Percentiles rank a stretch among this genome's conserved stretches.
These are phyloP conservation scores for Phialocephala subalpina DNA, from an alignment of 2,329 filamentous ascomycete genomes.

Conservation along the genomic window DNA sequence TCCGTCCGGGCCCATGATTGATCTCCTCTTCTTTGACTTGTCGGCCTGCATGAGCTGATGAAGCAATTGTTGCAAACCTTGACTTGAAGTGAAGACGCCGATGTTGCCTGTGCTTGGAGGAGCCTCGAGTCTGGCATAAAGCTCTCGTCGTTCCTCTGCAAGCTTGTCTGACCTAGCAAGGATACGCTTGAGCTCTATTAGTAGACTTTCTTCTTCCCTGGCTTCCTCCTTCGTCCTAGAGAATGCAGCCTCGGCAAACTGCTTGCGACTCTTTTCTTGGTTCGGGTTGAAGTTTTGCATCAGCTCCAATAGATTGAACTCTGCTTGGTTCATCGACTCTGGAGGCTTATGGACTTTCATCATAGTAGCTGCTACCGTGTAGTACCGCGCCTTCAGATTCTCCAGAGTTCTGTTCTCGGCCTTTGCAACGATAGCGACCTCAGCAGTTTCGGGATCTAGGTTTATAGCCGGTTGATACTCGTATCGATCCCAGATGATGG, in stretches of 20 bases:
- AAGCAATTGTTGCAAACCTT: conserved; percentile 80
- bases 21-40: conserved; percentile 83
- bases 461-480: conserved; percentile 66
- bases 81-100: conserved; percentile 79
- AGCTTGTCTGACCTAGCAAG: conserved; percentile 85
- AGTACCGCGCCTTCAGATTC: conserved; percentile 91
- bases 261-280: conserved; percentile 82
- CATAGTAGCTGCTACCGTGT: conserved; percentile 83
- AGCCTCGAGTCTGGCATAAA: conserved; percentile 87
- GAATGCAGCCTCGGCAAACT: conserved; percentile 82
- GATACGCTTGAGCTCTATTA: conserved; percentile 92
- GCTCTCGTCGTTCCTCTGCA: conserved; percentile 85
- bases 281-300: conserved; percentile 87
- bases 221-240: conserved; percentile 86
- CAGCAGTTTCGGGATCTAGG: conserved; percentile 52
- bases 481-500: conserved; percentile 92
- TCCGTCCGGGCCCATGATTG: conserved; percentile 68
- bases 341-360: conserved; percentile 82
- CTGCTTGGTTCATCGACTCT: conserved; percentile 85
- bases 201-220: conserved; percentile 87
- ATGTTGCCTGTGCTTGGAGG: conserved; percentile 76
- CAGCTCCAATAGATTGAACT: conserved; percentile 83
- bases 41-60: conserved; percentile 84
- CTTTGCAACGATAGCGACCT: conserved; percentile 62
- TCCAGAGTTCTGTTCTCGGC: conserved; percentile 90